A percentile compares a stretch with the other conserved stretches of the same genome.
phyloP scores from a whole-genome alignment of 1,284 basidiomycete species.

The Neonothopanus nambi region DNA sequence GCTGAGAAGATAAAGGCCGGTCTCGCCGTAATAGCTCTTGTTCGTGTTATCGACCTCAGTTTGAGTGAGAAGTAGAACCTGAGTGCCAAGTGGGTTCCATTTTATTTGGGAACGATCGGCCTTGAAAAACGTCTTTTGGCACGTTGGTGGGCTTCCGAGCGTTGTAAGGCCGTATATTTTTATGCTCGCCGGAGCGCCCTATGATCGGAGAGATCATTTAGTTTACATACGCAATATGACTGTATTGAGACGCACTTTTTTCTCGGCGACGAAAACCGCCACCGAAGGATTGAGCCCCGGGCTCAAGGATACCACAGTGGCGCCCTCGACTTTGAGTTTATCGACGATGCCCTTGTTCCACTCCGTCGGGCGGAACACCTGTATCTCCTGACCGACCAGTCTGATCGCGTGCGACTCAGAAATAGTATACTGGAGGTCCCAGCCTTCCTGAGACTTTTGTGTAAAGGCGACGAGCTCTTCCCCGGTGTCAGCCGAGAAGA shows the following conservation, averaged over 20 bases:
- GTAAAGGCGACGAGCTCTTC: slow-evolving; percentile 80
- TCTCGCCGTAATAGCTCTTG: slow-evolving; percentile 98
- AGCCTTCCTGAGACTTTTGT: slow-evolving; percentile 82
- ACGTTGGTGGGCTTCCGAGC: slow-evolving; percentile 61
- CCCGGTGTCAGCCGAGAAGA: slow-evolving; percentile 83
- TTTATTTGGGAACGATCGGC: slow-evolving; percentile 93
- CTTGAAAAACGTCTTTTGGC: slow-evolving; percentile 94
- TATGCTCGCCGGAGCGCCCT: slow-evolving; percentile 91
- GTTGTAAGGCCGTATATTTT: slow-evolving; percentile 80
- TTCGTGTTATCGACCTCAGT: slow-evolving; percentile 97
- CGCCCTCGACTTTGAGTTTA: slow-evolving; percentile 82
- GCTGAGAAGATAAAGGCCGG: slow-evolving; percentile 90
- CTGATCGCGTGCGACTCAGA: slow-evolving; percentile 89
- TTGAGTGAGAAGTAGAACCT: slow-evolving; percentile 88
- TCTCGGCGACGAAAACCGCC: slow-evolving; percentile 91
- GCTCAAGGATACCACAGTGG: slow-evolving; percentile 74
- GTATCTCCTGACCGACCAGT: slow-evolving; percentile 82
- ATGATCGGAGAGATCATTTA: slow-evolving; percentile 1
- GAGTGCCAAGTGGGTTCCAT: slow-evolving; percentile 92
- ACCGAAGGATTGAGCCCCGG: slow-evolving; percentile 83
- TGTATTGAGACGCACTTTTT: slow-evolving; percentile 61
- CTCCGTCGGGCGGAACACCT: slow-evolving; percentile 82
- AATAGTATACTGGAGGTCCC: slow-evolving; percentile 91
- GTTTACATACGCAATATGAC: neutral
- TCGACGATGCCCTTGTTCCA: slow-evolving; percentile 80